These are phyloP conservation scores for Pseudopithomyces chartarum DNA, from an alignment of 2,329 filamentous ascomycete genomes.

Conservation along the genomic window DNA sequence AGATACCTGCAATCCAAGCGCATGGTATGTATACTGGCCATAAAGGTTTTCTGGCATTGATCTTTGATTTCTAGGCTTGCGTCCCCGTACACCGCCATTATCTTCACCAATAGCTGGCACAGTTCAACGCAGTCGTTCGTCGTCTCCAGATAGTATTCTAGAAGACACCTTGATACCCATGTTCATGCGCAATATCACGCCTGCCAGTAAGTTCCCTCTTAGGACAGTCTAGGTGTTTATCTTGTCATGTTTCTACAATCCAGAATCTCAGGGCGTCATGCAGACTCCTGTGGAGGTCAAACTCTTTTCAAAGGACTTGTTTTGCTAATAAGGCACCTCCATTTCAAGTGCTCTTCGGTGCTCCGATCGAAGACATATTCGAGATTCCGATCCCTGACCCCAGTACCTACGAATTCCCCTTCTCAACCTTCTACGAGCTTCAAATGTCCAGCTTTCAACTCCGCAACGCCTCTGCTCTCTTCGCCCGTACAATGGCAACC, in stretches of 20 bases:
- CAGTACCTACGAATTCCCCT: conserved; percentile 8
- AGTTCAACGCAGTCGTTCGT: not conserved
- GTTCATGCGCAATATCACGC: conserved; percentile 23
- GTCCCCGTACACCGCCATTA: not conserved
- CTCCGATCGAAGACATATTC: conserved; percentile 14
- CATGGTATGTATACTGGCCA: not conserved
- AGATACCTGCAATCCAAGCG: conserved; percentile 12
- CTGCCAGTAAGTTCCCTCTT: conserved; percentile 2
- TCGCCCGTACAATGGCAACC: conserved; percentile 10
- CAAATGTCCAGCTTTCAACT: conserved; percentile 25
- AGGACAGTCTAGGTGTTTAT: no score
- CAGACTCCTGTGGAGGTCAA: no score
- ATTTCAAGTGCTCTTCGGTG: conserved; percentile 23
- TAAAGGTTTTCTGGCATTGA: not conserved
- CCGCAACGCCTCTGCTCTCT: conserved; percentile 24
- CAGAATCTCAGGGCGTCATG: no score
- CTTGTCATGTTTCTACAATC: no score
- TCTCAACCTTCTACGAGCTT: conserved; percentile 18
- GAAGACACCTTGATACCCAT: conserved; percentile 25
- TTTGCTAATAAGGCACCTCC: no score
- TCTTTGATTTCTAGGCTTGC: not conserved
- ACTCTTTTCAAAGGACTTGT: no score
- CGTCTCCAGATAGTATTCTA: conserved; percentile 1
- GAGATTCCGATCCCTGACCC: conserved; percentile 10
- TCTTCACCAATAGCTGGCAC: not conserved